Conservation (phyloP, 257 asterid genomes). For the Solanum stenotomum region DNA sequence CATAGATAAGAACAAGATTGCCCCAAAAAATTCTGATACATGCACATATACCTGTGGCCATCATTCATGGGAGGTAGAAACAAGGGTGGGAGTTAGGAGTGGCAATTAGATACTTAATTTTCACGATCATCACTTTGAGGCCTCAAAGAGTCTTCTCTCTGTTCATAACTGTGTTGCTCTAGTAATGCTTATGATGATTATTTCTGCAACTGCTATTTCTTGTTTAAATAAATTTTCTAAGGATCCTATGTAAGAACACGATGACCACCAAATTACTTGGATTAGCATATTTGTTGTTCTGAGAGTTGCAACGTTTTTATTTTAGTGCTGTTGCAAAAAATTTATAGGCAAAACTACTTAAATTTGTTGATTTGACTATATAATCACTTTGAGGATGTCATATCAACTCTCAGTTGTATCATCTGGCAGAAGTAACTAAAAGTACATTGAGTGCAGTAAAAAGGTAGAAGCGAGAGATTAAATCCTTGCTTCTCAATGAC, state of each 20-base stretch:
- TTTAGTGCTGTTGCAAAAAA: not conserved
- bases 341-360: not conserved
- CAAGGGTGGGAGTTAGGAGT: not conserved
- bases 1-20: not conserved
- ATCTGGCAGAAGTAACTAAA: not conserved
- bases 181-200: not conserved
- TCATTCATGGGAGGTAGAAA: not conserved
- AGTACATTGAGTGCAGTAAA: not conserved
- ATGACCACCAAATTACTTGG: not conserved
- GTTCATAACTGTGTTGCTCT: not conserved
- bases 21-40: not conserved
- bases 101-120: not conserved
- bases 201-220: not conserved
- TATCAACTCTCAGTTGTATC: not conserved
- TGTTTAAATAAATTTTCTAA: not conserved
- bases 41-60: not conserved
- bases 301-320: not conserved
- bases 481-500: not conserved
- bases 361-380: not conserved
- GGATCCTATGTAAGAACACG: not conserved
- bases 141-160: not conserved
- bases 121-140: not conserved
- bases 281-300: not conserved
- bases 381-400: not conserved
- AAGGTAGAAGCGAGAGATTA: not conserved